Conservation (phyloP, 371 early-diverging fungal species). For the Mortierella sp. region DNA sequence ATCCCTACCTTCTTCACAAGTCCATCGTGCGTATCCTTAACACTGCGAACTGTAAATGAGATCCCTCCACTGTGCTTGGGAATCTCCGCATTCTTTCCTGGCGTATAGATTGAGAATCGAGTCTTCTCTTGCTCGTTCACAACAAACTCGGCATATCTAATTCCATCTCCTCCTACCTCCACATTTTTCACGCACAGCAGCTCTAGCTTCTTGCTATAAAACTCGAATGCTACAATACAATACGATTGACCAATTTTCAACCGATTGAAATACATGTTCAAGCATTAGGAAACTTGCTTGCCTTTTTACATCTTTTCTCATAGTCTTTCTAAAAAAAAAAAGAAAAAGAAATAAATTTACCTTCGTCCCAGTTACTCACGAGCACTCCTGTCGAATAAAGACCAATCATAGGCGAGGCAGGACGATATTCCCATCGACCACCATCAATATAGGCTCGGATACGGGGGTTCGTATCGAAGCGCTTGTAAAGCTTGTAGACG, state of each 20-base stretch:
- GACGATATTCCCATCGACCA: slow-evolving; percentile 50
- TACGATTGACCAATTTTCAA: background rate
- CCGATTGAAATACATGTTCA: background rate
- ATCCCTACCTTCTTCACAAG: slow-evolving; percentile 43
- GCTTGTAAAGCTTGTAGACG: slow-evolving; percentile 33
- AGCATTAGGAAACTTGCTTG: background rate
- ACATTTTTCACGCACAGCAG: slow-evolving; percentile 28
- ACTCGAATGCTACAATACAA: slow-evolving; percentile 28
- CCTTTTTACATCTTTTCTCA: background rate
- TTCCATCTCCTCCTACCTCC: slow-evolving; percentile 2
- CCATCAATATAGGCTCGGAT: slow-evolving; percentile 44
- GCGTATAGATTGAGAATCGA: slow-evolving; percentile 33
- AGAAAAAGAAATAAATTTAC: slow-evolving; percentile 4
- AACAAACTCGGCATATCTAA: slow-evolving; percentile 31
- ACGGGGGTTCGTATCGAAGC: slow-evolving; percentile 37
- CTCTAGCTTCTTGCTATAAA: slow-evolving; percentile 35
- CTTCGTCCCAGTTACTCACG: slow-evolving; percentile 28
- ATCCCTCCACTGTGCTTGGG: slow-evolving; percentile 12
- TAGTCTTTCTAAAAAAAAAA: too few relatives aligned
- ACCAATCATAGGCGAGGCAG: slow-evolving; percentile 21
- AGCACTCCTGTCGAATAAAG: slow-evolving; percentile 38
- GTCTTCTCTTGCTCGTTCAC: slow-evolving; percentile 26
- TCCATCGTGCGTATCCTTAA: slow-evolving; percentile 30
- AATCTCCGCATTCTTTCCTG: slow-evolving; percentile 4
- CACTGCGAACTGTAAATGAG: slow-evolving; percentile 21